Evolutionary conservation across 768 basidiomycete genomes (phyloP), one percentile per base, ranked within the genome.

Genomic region (Boletus rubescentipes): DNA sequence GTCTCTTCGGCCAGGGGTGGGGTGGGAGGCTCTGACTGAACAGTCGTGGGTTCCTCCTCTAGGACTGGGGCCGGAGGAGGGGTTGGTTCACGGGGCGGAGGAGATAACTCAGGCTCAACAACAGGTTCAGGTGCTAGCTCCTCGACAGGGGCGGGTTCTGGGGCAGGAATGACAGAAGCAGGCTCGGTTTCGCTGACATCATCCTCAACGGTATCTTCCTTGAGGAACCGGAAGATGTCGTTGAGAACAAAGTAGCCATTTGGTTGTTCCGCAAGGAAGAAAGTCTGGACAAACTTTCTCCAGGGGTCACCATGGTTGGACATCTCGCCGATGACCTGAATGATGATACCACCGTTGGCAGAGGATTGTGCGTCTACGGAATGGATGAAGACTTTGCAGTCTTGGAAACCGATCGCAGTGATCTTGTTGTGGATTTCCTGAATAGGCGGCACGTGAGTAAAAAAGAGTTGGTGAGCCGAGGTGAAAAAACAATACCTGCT

Each of bases 171-270:
- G 9, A 63, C 32, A 9, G 67, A 63, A 26, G 69, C 73, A 16
- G 71, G 75, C 32, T 76, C 72, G 34, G 79, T 58, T 49, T 80
- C 85, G 57, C 71, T 75, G 67, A 68, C 80, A 42, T 89, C 90
- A 51, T 91, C 93, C 60, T 93, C 93, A 49, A 91, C 86, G 9
- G 83, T 76, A 67, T 98, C 94, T 75, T 98, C 97, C 78, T 97
- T 98, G 59, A 99, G 79, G 81, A 97, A 98, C 55, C 97, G 90
- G 86, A 98, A 99, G 77, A 98, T 98, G 77, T 99, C 97, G 75
- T 99, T 99, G 74, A 99, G 86, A 60, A 99, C 97, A 69, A 96
- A 99, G 78, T 98, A 99, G 39, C 97, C 97, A 63, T 96, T 97
- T 14, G 93, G 93, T 75, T 99, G 97, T 73, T 98, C 94, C 36